Conservation (phyloP, 176 grass and related monocot species). For the Lolium rigidum region DNA sequence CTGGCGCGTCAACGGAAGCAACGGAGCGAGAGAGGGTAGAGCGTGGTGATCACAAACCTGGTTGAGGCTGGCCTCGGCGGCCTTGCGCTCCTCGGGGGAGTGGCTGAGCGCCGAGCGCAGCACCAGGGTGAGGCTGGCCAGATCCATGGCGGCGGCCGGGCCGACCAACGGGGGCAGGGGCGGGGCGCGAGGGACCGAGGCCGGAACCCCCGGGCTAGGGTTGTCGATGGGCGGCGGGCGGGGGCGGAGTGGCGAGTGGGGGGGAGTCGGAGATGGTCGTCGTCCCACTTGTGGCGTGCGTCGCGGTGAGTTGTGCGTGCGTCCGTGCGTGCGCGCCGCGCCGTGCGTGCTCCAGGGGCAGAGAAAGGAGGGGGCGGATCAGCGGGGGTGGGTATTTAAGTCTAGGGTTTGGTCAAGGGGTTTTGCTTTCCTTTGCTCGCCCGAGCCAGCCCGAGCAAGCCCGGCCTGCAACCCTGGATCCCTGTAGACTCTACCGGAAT, state of each 20-base stretch:
- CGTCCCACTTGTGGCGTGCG: background rate
- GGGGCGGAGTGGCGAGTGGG: slow-evolving; percentile 36
- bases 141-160: slow-evolving; percentile 66
- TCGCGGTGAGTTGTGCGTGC: slow-evolving; percentile 38
- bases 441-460: slow-evolving; percentile 1
- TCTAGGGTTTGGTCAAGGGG: slow-evolving; percentile 66
- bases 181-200: too few relatives aligned
- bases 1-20: background rate
- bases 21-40: background rate
- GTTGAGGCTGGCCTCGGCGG: slow-evolving; percentile 80
- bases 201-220: slow-evolving; percentile 7
- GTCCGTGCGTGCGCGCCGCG: slow-evolving; percentile 35
- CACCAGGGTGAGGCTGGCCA: slow-evolving; percentile 67
- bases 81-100: slow-evolving; percentile 77
- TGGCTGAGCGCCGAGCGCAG: slow-evolving; percentile 89
- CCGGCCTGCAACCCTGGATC: background rate
- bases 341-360: slow-evolving; percentile 40
- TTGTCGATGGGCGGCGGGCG: slow-evolving; percentile 27
- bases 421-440: background rate
- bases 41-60: slow-evolving; percentile 53
- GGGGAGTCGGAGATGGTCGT: slow-evolving; percentile 17
- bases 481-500: too few relatives aligned
- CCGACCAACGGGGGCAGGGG: background rate
- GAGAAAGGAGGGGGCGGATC: slow-evolving; percentile 20
- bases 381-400: slow-evolving; percentile 40